These are phyloP conservation scores for California macrophylla DNA, from an alignment of 441 rosid genomes.

Conservation along the genomic window DNA sequence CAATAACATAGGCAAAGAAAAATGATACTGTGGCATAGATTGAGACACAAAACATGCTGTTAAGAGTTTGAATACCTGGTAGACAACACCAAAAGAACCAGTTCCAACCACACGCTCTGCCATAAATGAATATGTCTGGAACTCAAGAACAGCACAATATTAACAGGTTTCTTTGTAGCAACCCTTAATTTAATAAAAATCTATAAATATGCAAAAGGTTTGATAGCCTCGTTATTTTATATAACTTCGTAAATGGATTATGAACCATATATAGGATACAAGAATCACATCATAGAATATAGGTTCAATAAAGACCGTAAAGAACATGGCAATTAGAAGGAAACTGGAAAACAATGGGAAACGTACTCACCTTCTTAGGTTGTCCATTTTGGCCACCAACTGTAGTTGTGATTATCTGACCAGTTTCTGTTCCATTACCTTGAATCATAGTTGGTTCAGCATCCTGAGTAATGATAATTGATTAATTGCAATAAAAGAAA, in stretches of 20 bases:
- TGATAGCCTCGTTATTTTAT: neutral
- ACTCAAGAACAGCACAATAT: neutral
- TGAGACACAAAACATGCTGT: neutral
- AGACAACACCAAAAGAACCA: slow-evolving; percentile 91
- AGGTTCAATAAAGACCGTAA: neutral
- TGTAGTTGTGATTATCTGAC: slow-evolving; percentile 77
- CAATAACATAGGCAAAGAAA: neutral
- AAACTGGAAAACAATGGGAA: neutral
- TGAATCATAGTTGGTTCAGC: slow-evolving; percentile 83
- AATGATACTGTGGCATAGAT: neutral
- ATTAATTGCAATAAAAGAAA: neutral
- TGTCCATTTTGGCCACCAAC: slow-evolving; percentile 82
- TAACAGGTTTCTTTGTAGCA: neutral
- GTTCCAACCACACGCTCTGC: slow-evolving; percentile 95
- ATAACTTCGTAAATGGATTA: neutral
- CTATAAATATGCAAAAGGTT: neutral
- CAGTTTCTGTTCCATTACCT: slow-evolving; percentile 85
- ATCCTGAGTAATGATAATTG: slow-evolving; percentile 44
- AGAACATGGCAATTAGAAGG: neutral
- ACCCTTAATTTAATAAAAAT: neutral
- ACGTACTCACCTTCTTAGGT: slow-evolving; percentile 56
- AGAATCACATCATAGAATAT: neutral
- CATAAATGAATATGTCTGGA: slow-evolving; percentile 32
- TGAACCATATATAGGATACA: neutral
- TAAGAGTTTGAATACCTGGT: slow-evolving; percentile 40